Base-by-base conservation (phyloP, 129 eudicot genomes). In the Oenanthe sinensis region DNA sequence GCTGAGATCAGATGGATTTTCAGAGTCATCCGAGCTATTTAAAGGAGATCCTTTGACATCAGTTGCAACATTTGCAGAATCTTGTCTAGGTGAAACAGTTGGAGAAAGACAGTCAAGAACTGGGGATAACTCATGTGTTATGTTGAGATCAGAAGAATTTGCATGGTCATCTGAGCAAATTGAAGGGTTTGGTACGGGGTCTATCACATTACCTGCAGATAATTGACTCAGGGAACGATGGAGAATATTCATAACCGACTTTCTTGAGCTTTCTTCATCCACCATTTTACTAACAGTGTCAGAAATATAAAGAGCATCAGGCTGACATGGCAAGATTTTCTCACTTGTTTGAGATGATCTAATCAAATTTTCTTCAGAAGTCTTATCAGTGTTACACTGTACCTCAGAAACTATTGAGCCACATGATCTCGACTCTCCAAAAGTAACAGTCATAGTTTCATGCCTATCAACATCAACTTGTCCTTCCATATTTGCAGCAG, bases 91-190 rank as follows among this genome's bases (percentile, higher is more conserved):
- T 15, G 22, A n/a, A 65, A 65, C 42, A 83, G 89, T 85, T 40
- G 89, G 91, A 79, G 90, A 74, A 8, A 92, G 88, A 81, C 95
- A 90, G 69, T 87, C 89, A 19, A 90, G 80, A 78, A 69, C 77
- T 52, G 84, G 83, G 75, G 90, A 80, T 67, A 76, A 81, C 79
- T 91, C 88, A 74, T 73, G 74, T 46, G 87, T 85, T 79, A 85
- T 76, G 77, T 85, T 80, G 40, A 78, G 63, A 50, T 80, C 77
- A 71, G 77, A 36, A 55, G 78, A 54, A 81, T 81, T 76, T 39
- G 48, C 50, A 55, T 2, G 7, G 19, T 72, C 37, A 44, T n/a
- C 47, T 43, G 76, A 44, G 54, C 55, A 10, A 22, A 42, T 43
- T 19, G 50, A 72, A 72, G 50, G 52, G 16, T 44, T 39, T 44